phyloP scores from a whole-genome alignment of 352 stramenopile species.

The Globisporangium perplexum region DNA sequence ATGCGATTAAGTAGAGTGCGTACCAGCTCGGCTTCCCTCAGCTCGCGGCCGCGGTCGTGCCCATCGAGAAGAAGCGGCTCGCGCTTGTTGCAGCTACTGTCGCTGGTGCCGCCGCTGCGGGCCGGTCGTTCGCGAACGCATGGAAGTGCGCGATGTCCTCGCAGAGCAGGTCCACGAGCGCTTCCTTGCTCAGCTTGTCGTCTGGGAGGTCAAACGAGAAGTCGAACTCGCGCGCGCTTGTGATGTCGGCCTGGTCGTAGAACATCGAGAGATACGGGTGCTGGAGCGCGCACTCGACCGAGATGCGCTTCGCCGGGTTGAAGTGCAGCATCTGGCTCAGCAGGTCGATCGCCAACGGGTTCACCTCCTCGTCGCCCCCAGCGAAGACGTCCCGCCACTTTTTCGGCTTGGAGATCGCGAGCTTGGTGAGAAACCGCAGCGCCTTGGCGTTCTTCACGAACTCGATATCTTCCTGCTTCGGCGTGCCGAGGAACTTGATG shows the following conservation, averaged over 20 bases:
- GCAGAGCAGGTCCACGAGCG: slow-evolving; percentile 46
- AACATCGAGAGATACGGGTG: slow-evolving; percentile 84
- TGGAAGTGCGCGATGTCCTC: slow-evolving; percentile 66
- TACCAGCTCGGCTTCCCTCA: slow-evolving; percentile 7
- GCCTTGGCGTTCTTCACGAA: slow-evolving; percentile 91
- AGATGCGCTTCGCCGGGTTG: slow-evolving; percentile 70
- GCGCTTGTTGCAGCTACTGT: slow-evolving; percentile 5
- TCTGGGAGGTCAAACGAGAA: slow-evolving; percentile 67
- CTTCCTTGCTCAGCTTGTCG: slow-evolving; percentile 55
- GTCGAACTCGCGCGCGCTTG: slow-evolving; percentile 33
- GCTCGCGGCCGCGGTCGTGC: slow-evolving; percentile 48
- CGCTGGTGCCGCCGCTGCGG: slow-evolving; percentile 15
- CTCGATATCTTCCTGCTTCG: slow-evolving; percentile 67
- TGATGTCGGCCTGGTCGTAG: slow-evolving; percentile 71
- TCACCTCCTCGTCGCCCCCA: slow-evolving; percentile 24
- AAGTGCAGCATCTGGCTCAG: slow-evolving; percentile 65
- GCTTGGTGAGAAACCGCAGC: slow-evolving; percentile 79
- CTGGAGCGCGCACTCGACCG: slow-evolving; percentile 41
- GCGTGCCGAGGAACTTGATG: slow-evolving; percentile 59
- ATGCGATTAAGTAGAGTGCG: neutral
- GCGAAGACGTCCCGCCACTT: slow-evolving; percentile 66
- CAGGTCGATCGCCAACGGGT: slow-evolving; percentile 48
- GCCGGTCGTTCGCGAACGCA: slow-evolving; percentile 14
- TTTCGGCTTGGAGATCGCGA: slow-evolving; percentile 66
- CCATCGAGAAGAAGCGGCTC: slow-evolving; percentile 40